These are phyloP conservation scores for button mushroom (Agaricus bisporus) DNA, from an alignment of 768 basidiomycete genomes.

Conservation along the genomic window DNA sequence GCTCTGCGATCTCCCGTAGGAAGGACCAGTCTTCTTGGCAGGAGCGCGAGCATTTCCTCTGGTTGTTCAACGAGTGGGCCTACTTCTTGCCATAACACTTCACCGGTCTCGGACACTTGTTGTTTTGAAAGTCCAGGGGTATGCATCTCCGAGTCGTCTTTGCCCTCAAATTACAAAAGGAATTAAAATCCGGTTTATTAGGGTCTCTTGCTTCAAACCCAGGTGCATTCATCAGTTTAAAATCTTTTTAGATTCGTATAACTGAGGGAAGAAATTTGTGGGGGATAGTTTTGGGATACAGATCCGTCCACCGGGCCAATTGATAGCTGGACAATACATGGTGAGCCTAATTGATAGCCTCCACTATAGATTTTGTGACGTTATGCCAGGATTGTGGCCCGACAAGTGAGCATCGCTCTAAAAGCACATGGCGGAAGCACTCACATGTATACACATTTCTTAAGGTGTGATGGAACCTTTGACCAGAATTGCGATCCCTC, in stretches of 20 bases:
- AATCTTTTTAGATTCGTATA: background rate
- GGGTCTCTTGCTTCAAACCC: conserved; percentile 55
- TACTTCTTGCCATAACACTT: conserved; percentile 49
- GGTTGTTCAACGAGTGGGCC: conserved; percentile 47
- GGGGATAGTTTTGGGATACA: conserved; percentile 65
- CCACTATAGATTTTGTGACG: background rate
- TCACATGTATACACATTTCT: background rate
- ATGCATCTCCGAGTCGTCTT: conserved; percentile 17
- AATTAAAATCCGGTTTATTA: conserved; percentile 19
- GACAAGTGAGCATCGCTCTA: conserved; percentile 40
- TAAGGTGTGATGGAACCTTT: conserved; percentile 49
- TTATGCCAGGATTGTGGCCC: conserved; percentile 54
- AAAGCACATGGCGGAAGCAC: background rate
- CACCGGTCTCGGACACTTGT: conserved; percentile 41
- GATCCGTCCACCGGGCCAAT: conserved; percentile 54
- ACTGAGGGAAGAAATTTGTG: background rate
- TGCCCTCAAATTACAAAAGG: background rate
- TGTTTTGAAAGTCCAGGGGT: conserved; percentile 67
- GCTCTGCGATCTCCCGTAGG: conserved; percentile 3
- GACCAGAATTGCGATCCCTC: conserved; percentile 31
- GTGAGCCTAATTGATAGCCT: conserved; percentile 35
- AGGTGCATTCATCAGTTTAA: conserved; percentile 17
- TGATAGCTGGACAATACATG: conserved; percentile 72
- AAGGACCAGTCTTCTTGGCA: conserved; percentile 17
- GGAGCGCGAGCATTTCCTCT: conserved; percentile 28